Conservation (phyloP, 192 early-diverging fungal genomes). For the Chytriomyces confervae region DNA sequence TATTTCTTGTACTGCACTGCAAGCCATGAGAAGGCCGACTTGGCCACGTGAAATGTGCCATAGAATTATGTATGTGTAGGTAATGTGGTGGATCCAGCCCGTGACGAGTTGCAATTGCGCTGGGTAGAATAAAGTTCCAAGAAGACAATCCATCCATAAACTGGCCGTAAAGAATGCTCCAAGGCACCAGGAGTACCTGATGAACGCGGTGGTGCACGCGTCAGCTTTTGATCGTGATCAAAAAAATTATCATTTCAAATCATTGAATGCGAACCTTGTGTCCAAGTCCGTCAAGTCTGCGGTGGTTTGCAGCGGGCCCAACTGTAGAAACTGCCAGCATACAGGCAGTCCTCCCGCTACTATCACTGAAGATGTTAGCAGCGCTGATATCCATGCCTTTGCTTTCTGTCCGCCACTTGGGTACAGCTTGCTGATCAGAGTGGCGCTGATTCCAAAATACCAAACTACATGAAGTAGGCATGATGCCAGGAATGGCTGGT, state of each 20-base stretch:
- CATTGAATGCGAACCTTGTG: background rate
- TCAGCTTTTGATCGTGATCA: background rate
- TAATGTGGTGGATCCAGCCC: slow-evolving; percentile 68
- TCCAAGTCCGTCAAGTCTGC: slow-evolving; percentile 11
- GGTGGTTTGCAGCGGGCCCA: background rate
- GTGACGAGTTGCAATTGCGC: slow-evolving; percentile 59
- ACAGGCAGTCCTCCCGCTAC: slow-evolving; percentile 16
- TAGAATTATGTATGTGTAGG: slow-evolving; percentile 52
- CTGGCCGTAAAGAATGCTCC: slow-evolving; percentile 59
- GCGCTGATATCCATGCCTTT: slow-evolving; percentile 8
- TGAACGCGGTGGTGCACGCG: background rate
- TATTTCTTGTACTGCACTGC: slow-evolving; percentile 50
- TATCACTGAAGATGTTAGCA: background rate
- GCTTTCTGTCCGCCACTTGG: slow-evolving; percentile 1
- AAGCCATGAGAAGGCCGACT: slow-evolving; percentile 35
- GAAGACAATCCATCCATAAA: slow-evolving; percentile 56
- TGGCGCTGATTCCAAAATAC: background rate
- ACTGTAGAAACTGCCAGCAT: background rate
- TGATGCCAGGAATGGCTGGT: slow-evolving; percentile 10
- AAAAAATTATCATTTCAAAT: background rate
- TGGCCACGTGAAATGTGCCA: slow-evolving; percentile 56
- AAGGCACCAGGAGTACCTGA: slow-evolving; percentile 19
- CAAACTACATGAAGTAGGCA: background rate
- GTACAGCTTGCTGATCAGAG: slow-evolving; percentile 4
- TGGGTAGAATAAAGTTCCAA: slow-evolving; percentile 64